These are phyloP conservation scores for Krasilnikovozyma curviuscula DNA, from an alignment of 768 basidiomycete species.

Conservation along the genomic window DNA sequence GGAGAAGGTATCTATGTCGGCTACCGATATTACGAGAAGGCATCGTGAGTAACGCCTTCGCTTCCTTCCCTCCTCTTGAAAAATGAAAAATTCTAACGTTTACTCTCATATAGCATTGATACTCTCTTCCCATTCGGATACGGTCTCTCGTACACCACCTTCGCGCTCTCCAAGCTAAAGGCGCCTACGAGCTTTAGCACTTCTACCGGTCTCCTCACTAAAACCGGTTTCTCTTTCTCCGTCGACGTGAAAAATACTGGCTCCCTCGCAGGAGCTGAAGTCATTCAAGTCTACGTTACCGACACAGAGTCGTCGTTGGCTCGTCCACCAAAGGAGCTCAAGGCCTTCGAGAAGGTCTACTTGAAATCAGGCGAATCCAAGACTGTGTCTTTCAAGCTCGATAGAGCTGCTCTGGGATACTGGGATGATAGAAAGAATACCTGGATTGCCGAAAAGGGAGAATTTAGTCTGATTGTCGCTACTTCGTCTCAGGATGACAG, in stretches of 20 bases:
- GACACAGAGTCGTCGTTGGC: neutral
- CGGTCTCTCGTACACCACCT: slow-evolving; percentile 21
- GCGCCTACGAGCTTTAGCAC: too few species aligned
- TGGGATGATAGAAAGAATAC: slow-evolving; percentile 31
- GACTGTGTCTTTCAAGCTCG: slow-evolving; percentile 21
- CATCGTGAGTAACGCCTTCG: too few species aligned
- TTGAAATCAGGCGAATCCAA: slow-evolving; percentile 17
- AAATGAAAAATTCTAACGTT: too few species aligned
- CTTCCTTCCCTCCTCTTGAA: too few species aligned
- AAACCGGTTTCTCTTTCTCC: slow-evolving; percentile 5
- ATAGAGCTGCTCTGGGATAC: slow-evolving; percentile 22
- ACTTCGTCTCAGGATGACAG: slow-evolving; percentile 34
- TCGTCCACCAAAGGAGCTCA: slow-evolving; percentile 7
- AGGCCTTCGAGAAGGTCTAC: slow-evolving; percentile 19
- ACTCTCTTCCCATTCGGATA: slow-evolving; percentile 21
- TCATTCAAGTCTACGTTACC: slow-evolving; percentile 13
- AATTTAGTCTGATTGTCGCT: slow-evolving; percentile 32
- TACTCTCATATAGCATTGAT: too few species aligned
- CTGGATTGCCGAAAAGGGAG: slow-evolving; percentile 37
- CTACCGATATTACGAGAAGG: slow-evolving; percentile 20
- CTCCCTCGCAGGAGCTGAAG: slow-evolving; percentile 10
- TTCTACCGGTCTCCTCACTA: neutral
- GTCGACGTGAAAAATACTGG: slow-evolving; percentile 15
- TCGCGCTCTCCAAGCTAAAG: slow-evolving; percentile 17
- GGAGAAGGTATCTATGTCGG: slow-evolving; percentile 22